Evolutionary conservation across 257 asterid genomes (phyloP).

Genomic region (Striga asiatica): DNA sequence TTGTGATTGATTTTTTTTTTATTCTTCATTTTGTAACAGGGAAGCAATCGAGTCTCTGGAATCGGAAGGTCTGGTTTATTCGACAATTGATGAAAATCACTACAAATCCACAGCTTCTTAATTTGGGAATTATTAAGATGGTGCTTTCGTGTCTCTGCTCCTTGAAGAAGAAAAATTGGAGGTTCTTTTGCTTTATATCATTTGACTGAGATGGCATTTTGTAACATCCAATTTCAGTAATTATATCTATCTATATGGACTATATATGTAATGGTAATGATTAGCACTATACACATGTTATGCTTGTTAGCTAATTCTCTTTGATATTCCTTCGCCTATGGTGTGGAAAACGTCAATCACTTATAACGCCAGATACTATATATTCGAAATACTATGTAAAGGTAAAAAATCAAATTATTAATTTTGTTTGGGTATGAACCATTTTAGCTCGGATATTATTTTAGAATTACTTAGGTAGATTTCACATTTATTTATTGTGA

Average conservation of each 20-base stretch:
- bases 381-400: no score
- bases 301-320: not conserved
- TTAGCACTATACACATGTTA: not conserved
- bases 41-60: slow-evolving; percentile 52
- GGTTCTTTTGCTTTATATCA: not conserved
- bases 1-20: not conserved
- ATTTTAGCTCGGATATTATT: no score
- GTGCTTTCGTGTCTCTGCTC: not conserved
- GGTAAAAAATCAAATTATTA: no score
- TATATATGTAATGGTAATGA: no score
- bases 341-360: not conserved
- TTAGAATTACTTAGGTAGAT: no score
- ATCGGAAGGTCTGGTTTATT: slow-evolving; percentile 64
- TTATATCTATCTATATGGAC: not conserved
- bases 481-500: no score
- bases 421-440: no score
- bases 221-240: not conserved
- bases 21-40: slow-evolving; percentile 23
- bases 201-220: no score
- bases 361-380: not conserved
- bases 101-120: slow-evolving; percentile 48
- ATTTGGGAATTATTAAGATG: not conserved
- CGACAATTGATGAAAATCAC: slow-evolving; percentile 74
- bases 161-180: not conserved
- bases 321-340: not conserved